A percentile compares a stretch with the other conserved stretches of the same genome.
Evolutionary conservation across 2,329 filamentous ascomycete genomes (phyloP).

Genomic region (Pseudonectria foliicola): DNA sequence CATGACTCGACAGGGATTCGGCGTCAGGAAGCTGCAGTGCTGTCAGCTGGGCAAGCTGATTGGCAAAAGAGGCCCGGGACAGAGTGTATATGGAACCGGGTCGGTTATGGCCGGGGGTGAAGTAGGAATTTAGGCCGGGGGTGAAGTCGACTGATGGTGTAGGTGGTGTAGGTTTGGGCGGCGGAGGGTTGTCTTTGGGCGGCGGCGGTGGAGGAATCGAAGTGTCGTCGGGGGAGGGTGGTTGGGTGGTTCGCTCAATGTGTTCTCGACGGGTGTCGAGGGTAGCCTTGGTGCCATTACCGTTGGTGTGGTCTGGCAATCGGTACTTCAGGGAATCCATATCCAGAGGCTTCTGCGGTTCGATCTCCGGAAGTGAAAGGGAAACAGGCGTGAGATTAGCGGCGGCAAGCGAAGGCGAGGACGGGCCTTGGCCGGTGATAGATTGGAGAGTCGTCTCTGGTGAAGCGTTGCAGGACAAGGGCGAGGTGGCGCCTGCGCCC

Average conservation of each 20-base stretch:
- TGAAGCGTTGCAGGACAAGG: constrained; percentile 19
- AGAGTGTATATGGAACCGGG: constrained; percentile 90
- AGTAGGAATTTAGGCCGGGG: constrained; percentile 52
- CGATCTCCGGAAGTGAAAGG: constrained; percentile 45
- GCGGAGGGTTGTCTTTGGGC: constrained; percentile 35
- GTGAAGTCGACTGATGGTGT: constrained; percentile 36
- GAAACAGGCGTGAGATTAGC: constrained; percentile 20
- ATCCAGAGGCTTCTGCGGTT: constrained; percentile 41
- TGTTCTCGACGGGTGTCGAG: constrained; percentile 51
- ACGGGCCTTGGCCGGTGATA: constrained; percentile 17
- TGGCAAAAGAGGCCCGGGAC: constrained; percentile 85
- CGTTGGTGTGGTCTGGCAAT: constrained; percentile 61
- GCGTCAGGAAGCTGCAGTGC: constrained; percentile 85
- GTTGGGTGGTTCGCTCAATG: constrained; percentile 41
- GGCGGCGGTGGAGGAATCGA: constrained; percentile 33
- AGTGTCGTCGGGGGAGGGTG: constrained; percentile 29
- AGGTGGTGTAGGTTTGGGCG: constrained; percentile 18
- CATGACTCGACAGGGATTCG: constrained; percentile 71
- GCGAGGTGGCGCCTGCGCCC: constrained; percentile 43
- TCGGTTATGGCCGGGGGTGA: constrained; percentile 59
- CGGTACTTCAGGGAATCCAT: constrained; percentile 72
- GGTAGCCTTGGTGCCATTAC: constrained; percentile 59
- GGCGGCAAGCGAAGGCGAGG: constrained; percentile 19
- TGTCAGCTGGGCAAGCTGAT: constrained; percentile 85
- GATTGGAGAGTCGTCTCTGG: background rate